Evolutionary conservation across 1,284 basidiomycete genomes (phyloP), one percentile per base, ranked within the genome.

Genomic region (Albatrellus sp.): DNA sequence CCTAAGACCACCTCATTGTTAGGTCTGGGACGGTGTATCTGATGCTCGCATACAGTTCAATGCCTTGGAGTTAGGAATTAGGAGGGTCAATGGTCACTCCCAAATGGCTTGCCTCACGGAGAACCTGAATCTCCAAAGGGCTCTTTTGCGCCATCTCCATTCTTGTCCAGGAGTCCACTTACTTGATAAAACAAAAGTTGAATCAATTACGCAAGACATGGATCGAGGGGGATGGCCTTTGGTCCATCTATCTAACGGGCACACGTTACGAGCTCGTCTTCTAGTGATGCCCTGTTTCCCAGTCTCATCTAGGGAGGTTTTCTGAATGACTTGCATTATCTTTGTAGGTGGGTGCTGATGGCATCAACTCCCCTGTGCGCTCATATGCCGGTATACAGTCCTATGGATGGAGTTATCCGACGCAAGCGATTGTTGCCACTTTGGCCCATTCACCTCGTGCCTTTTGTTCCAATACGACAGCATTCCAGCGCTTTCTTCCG

Each of bases 401-500:
- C 0, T 93, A 82, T 55, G 94, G 94, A 2, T 96, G 93, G 84
- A 73, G 81, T 1, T 99, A 99, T 63, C 74, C 88, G 48, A 84
- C 87, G 0, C 86, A 90, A 54, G 93, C 88, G 6, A 75, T 98
- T 33, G 96, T 98, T 13, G 91, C 86, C 0, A 97, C 92, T 0
- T 72, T 99, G 52, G 59, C 70, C 39, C 86, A 93, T 60, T 60
- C 70, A 9, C 73, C 81, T 4, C 69, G 75, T 52, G 66, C 71
- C 5, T 61, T 71, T 14, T 62, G 61, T 4, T 75, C 79, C 1
- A 90, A 89, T 57, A 80, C 78, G 14, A 88, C 82, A 1, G 93
- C 91, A 0, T 98, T 88, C 63, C 96, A 98, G 63, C 73, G 94
- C 20, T 98, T 98, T 69, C 74, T 98, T 29, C 88, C 93, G 1